Percentiles rank a stretch among this genome's conserved stretches.
Evolutionary conservation across 257 asterid genomes (phyloP).

Genomic region (Nicotiana sylvestris): DNA sequence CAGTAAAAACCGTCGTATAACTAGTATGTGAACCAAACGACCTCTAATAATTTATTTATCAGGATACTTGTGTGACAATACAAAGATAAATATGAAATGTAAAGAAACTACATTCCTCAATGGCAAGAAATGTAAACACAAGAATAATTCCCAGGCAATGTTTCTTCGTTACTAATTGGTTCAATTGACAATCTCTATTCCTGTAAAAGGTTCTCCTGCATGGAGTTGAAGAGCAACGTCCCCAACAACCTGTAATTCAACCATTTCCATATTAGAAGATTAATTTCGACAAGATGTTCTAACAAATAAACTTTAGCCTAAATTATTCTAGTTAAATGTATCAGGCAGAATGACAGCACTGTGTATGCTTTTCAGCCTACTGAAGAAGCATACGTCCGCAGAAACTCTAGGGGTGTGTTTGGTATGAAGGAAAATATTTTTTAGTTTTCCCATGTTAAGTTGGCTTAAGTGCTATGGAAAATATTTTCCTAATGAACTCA

Average conservation of each 20-base stretch:
- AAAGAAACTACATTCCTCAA: neutral
- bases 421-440: too few species aligned
- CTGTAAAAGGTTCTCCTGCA: constrained; percentile 44
- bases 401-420: neutral
- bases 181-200: constrained; percentile 73
- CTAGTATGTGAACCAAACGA: too few species aligned
- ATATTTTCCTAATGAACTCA: too few species aligned
- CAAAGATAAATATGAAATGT: neutral
- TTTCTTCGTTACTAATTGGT: neutral
- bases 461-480: too few species aligned
- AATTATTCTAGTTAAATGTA: neutral
- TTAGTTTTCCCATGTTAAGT: too few species aligned
- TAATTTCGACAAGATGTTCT: neutral
- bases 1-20: too few species aligned
- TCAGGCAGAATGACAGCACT: neutral
- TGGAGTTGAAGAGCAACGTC: constrained; percentile 80
- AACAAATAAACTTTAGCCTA: neutral
- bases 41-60: too few species aligned
- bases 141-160: neutral
- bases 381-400: neutral
- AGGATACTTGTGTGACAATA: neutral
- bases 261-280: neutral
- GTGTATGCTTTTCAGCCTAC: neutral
- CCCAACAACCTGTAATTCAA: constrained; percentile 58
- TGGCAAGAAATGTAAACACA: neutral